Conservation (phyloP, 2,329 filamentous ascomycete genomes). For the Pseudogymnoascus sp. region DNA sequence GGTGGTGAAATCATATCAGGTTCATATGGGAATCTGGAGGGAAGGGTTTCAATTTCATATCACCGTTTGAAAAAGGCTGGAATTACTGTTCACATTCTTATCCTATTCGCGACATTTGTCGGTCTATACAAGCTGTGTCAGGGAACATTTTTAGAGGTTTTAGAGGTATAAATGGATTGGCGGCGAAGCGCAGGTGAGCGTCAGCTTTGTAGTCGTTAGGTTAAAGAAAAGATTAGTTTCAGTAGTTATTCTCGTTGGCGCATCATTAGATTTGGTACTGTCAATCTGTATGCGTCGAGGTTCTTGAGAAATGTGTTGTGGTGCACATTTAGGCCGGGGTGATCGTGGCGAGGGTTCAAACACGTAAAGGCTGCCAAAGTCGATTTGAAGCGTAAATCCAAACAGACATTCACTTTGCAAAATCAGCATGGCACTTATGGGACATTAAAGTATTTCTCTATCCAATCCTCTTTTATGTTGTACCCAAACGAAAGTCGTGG, state of each 20-base stretch:
- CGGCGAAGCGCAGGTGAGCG: not conserved
- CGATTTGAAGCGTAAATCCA: not conserved
- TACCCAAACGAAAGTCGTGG: conserved; percentile 11
- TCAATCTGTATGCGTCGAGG: not conserved
- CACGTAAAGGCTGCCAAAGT: not conserved
- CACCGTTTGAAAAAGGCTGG: not conserved
- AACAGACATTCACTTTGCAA: not conserved
- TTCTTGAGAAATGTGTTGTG: not conserved
- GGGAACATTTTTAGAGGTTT: not conserved
- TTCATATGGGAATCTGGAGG: not conserved
- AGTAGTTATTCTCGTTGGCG: not conserved
- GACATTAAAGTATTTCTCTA: conserved; percentile 9
- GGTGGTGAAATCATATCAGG: not conserved
- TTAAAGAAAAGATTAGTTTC: not conserved
- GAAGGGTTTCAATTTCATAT: not conserved
- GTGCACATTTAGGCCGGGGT: not conserved
- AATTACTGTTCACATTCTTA: not conserved
- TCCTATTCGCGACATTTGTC: not conserved
- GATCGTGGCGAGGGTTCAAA: not conserved
- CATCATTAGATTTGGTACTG: not conserved
- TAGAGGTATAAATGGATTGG: not conserved
- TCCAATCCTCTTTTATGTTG: conserved; percentile 2
- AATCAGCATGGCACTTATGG: not conserved
- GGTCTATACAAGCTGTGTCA: not conserved
- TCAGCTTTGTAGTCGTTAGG: conserved; percentile 5